These are phyloP conservation scores for Trichoderma asperellum DNA, from an alignment of 2,329 filamentous ascomycete species.

Conservation along the genomic window DNA sequence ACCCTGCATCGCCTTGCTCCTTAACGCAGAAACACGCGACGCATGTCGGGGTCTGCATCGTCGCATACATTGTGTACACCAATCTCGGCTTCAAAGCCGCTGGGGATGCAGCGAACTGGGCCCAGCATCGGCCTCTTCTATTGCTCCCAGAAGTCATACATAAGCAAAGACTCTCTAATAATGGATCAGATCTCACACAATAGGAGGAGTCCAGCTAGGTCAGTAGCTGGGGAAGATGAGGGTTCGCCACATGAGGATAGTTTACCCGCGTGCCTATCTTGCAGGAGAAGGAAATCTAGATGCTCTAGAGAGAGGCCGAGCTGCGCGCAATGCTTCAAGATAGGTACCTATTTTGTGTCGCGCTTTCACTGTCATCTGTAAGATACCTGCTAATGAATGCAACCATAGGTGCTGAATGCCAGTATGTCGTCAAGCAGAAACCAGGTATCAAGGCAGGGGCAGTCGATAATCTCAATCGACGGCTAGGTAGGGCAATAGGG, in stretches of 20 bases:
- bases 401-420: constrained; percentile 15
- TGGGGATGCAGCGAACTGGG: background rate
- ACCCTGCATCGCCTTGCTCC: background rate
- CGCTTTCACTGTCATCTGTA: background rate
- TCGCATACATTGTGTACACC: background rate
- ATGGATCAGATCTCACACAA: constrained; percentile 2
- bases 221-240: constrained; percentile 17
- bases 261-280: constrained; percentile 25
- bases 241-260: constrained; percentile 9
- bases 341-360: background rate
- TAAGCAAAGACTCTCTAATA: background rate
- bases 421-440: constrained; percentile 25
- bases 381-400: background rate
- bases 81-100: background rate
- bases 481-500: constrained; percentile 9
- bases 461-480: constrained; percentile 24
- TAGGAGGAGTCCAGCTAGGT: constrained; percentile 11
- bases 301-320: constrained; percentile 23
- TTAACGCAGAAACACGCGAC: background rate
- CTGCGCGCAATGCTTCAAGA: constrained; percentile 15
- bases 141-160: background rate
- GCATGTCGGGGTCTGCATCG: background rate
- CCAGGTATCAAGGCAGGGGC: constrained; percentile 26
- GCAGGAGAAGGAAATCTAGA: constrained; percentile 23
- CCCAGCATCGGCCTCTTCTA: background rate